Evolutionary conservation across 352 stramenopile species (phyloP).

Genomic region (Phytophthora ohioensis): DNA sequence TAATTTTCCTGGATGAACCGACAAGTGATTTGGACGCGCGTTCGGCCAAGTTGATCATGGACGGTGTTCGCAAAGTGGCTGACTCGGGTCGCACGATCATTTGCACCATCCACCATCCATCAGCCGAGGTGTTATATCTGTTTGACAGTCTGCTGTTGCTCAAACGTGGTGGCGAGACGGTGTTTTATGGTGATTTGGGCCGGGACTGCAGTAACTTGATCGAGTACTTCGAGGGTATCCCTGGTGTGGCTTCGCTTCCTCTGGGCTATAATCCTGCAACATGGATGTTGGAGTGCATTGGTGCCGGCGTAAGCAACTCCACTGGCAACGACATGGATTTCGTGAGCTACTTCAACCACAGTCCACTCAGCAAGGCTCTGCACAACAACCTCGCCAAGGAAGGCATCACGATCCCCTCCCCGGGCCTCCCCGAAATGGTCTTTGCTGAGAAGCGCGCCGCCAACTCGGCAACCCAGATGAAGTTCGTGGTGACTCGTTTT

Average conservation of each 20-base stretch:
- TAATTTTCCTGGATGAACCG: conserved; percentile 58
- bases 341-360: conserved; percentile 43
- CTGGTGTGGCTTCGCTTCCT: conserved; percentile 38
- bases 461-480: conserved; percentile 34
- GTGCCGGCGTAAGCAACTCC: conserved; percentile 42
- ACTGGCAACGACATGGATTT: conserved; percentile 41
- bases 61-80: conserved; percentile 12
- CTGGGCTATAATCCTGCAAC: conserved; percentile 85
- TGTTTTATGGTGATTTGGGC: conserved; percentile 40
- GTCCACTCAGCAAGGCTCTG: conserved; percentile 28
- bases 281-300: conserved; percentile 90
- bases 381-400: conserved; percentile 28
- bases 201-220: conserved; percentile 40
- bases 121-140: conserved; percentile 12
- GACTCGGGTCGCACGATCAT: conserved; percentile 12
- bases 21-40: conserved; percentile 49
- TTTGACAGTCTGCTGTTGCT: conserved; percentile 18
- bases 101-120: conserved; percentile 19
- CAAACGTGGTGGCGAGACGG: conserved; percentile 45
- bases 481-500: conserved; percentile 34
- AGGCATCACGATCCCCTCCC: conserved; percentile 39
- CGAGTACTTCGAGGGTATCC: conserved; percentile 56
- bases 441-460: conserved; percentile 45
- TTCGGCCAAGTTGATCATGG: conserved; percentile 18
- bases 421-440: conserved; percentile 30